Percentiles rank a stretch among this genome's conserved stretches.
Conservation (phyloP, 148 eudicot species). For the Arbutus unedo region DNA sequence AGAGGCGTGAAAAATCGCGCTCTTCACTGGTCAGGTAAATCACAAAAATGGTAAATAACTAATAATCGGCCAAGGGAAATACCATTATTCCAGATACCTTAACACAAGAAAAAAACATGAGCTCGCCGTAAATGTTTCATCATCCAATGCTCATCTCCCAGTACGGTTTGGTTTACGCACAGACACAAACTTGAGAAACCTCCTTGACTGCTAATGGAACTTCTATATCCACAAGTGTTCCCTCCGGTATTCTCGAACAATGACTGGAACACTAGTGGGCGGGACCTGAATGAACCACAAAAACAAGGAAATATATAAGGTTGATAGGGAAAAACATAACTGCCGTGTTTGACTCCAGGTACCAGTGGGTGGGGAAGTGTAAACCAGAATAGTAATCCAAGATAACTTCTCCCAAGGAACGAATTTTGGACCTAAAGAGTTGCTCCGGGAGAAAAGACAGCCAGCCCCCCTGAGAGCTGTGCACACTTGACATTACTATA, state of each 20-base stretch:
- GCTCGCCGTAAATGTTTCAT: neutral
- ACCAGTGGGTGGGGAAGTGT: neutral
- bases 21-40: conserved; percentile 7
- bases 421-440: neutral
- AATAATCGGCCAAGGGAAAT: neutral
- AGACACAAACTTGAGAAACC: neutral
- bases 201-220: neutral
- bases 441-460: neutral
- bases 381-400: neutral
- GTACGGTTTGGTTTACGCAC: neutral
- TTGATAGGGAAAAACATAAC: neutral
- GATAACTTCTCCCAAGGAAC: neutral
- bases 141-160: neutral
- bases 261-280: conserved; percentile 23
- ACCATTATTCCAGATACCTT: neutral
- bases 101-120: neutral
- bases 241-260: conserved; percentile 73
- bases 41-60: neutral
- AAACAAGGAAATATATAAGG: neutral
- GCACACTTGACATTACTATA: neutral
- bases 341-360: neutral
- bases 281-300: conserved; percentile 25
- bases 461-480: neutral
- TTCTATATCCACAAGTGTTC: conserved; percentile 6
- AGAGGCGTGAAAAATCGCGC: conserved; percentile 8